Evolutionary conservation across 768 basidiomycete species (phyloP), one percentile per base, ranked within the genome.

Genomic region (Cystofilobasidium macerans): DNA sequence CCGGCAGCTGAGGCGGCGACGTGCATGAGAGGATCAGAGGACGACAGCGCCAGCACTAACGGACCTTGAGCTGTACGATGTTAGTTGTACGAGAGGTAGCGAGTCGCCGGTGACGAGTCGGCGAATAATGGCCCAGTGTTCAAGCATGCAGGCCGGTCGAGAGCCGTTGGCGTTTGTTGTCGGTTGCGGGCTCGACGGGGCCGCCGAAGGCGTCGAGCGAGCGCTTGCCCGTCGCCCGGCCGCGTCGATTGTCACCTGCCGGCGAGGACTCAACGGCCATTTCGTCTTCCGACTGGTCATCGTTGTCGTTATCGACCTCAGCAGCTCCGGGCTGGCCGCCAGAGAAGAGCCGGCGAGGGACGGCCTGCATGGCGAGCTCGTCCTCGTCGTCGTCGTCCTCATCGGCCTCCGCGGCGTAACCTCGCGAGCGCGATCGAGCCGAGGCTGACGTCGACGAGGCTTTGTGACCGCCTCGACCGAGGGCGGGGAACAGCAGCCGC

Each of bases 331-430:
- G 32, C 36, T 61, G 9, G 36, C 45, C 16, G 60, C 40, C 4
- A 22, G 45, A 24, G 20, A 56, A 54, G 24, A 63, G 51, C 24
- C 51, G n/a, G 14, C 62, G 35, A 9, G 62, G 62, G 18, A 54
- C 51, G 28, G 51, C 51, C 30, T 32, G 4, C 14, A 54, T 4
- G 28, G 33, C 53, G 35, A 20, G 6, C 2, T 51, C 36, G 6
- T 63, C 36, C 18, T 51, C 48, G 9, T 51, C 62, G 53, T 63
- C 62, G 36, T 63, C 38, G 62, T 63, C 61, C 48, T 35, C 61
- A 47, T 62, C 61, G 28, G 28, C 33, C 47, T 62, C 45, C 16
- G 61, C 43, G 18, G 26, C 9, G 22, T 42, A 36, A n/a, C 45
- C n/a, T 3, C 45, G 45, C 45, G 45, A 47, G 45, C n/a, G 22